These are phyloP conservation scores for Xylariaceae sp. DNA, from an alignment of 2,329 filamentous ascomycete species.

Conservation along the genomic window DNA sequence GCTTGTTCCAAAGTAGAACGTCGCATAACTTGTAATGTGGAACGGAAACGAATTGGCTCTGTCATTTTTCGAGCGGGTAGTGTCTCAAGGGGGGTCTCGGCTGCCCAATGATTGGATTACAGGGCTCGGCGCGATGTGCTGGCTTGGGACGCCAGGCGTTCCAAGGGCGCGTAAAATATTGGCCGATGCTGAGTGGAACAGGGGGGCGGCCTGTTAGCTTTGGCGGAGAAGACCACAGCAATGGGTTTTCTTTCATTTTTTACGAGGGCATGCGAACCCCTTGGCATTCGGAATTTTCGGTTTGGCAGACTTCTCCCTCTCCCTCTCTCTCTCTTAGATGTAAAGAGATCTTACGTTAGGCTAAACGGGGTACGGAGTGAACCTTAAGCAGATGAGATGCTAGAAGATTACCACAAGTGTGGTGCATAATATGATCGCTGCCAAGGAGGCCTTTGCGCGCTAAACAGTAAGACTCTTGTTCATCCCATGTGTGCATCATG, in stretches of 20 bases:
- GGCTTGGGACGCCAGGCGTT: constrained; percentile 33
- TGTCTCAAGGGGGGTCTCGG: constrained; percentile 35
- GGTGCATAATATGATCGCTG: too few species aligned
- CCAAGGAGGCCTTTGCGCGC: too few species aligned
- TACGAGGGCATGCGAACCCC: too few species aligned
- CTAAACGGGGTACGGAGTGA: too few species aligned
- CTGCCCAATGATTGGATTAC: constrained; percentile 36
- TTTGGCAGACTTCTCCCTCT: too few species aligned
- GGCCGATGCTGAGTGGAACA: constrained; percentile 9
- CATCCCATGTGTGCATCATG: constrained; percentile 2
- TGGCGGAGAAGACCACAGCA: not conserved
- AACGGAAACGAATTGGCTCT: constrained; percentile 34
- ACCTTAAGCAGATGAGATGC: too few species aligned
- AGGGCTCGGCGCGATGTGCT: constrained; percentile 26
- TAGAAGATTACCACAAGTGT: too few species aligned
- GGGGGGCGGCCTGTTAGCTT: not conserved
- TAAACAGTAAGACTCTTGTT: not conserved
- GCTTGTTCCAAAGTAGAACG: constrained; percentile 1
- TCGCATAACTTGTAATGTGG: constrained; percentile 26
- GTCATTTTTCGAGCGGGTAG: constrained; percentile 38
- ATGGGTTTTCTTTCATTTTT: too few species aligned
- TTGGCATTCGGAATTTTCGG: too few species aligned
- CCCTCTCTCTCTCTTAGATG: too few species aligned
- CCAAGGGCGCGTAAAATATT: constrained; percentile 40
- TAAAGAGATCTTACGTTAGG: too few species aligned